Base-by-base conservation (phyloP, 2,329 filamentous ascomycete genomes). In the Alternaria postmessia region DNA sequence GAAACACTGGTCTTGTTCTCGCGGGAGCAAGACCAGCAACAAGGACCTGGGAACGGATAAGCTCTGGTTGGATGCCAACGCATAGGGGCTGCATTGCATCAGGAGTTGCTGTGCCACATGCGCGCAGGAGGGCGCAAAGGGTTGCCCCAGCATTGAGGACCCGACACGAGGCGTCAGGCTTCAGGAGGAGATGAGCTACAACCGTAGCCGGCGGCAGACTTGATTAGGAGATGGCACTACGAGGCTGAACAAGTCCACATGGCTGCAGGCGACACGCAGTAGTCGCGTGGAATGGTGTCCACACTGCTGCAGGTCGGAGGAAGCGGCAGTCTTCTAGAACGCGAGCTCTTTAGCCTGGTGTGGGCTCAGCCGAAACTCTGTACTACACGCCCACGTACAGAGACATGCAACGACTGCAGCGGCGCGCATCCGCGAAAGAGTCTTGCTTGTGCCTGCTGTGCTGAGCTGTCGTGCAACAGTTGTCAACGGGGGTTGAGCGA, bases 241-340 rank as follows among this genome's bases (percentile, higher is more conserved):
- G 49, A 54, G 32, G 52, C 51, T 41, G 59, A 54, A 48, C 41
- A 51, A 28, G 51, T 47, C 30, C 55, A 56, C 49, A 38, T 58
- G 46, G 48, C 57, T 52, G 46, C 57, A 55, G 34, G 44, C 41
- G 34, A 30, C 54, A 53, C 24, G 44, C 52, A 57, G 42, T 44
- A 46, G 55, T 42, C 46, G 47, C 46, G 54, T 46, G 43, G 57
- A n/a, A 18, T 43, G 11, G 36, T 52, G 54, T 48, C 36, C 39
- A 61, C 46, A 63, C 6, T 18, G 30, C 49, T 44, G 55, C 41
- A 54, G 16, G 48, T 54, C 51, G 55, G 61, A 48, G 46, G 43
- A 57, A 62, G 42, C 51, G 58, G 56, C 51, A 39, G 47, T 54
- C 44, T 67, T 67, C 65, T 64, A 62, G 65, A 67, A 67, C 49